Percentiles rank a stretch among this genome's conserved stretches.
phyloP scores from a whole-genome alignment of 805 yeast genomes.

The Saturnispora dispora region DNA sequence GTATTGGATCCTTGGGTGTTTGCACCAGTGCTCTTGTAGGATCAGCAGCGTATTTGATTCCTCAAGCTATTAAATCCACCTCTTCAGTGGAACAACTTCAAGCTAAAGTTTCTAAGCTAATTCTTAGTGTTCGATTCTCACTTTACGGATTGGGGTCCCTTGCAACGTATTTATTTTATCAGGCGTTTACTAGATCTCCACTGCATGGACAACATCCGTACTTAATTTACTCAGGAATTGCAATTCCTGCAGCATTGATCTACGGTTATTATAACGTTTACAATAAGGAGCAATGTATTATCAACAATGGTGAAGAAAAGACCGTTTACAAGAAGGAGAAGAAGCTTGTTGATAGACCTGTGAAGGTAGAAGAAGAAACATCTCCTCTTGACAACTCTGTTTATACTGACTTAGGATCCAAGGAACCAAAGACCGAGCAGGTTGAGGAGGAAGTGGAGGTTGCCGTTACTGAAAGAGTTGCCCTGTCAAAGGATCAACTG shows the following conservation, averaged over 20 bases:
- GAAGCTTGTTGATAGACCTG: slow-evolving; percentile 19
- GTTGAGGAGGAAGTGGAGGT: slow-evolving; percentile 31
- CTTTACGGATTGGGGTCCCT: slow-evolving; percentile 33
- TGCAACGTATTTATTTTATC: slow-evolving; percentile 41
- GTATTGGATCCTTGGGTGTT: slow-evolving; percentile 61
- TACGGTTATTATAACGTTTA: slow-evolving; percentile 22
- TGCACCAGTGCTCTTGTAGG: slow-evolving; percentile 42
- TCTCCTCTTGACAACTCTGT: slow-evolving; percentile 39
- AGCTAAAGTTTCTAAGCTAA: neutral
- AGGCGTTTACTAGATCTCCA: slow-evolving; percentile 52
- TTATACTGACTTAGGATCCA: slow-evolving; percentile 33
- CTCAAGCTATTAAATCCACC: neutral
- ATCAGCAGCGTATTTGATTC: slow-evolving; percentile 12
- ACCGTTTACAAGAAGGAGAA: slow-evolving; percentile 14
- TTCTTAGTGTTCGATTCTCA: slow-evolving; percentile 20
- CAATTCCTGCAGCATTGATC: slow-evolving; percentile 37
- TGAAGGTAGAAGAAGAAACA: slow-evolving; percentile 22
- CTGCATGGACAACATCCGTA: slow-evolving; percentile 59
- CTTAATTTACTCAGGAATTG: slow-evolving; percentile 53
- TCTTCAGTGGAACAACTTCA: neutral
- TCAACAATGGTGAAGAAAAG: slow-evolving; percentile 13
- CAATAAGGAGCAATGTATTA: slow-evolving; percentile 22
- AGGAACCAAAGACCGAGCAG: slow-evolving; percentile 19
- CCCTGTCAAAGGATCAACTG: slow-evolving; percentile 33
- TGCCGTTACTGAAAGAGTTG: slow-evolving; percentile 18